phyloP scores from a whole-genome alignment of 495 filamentous ascomycete species.

The Penicillium salamii region DNA sequence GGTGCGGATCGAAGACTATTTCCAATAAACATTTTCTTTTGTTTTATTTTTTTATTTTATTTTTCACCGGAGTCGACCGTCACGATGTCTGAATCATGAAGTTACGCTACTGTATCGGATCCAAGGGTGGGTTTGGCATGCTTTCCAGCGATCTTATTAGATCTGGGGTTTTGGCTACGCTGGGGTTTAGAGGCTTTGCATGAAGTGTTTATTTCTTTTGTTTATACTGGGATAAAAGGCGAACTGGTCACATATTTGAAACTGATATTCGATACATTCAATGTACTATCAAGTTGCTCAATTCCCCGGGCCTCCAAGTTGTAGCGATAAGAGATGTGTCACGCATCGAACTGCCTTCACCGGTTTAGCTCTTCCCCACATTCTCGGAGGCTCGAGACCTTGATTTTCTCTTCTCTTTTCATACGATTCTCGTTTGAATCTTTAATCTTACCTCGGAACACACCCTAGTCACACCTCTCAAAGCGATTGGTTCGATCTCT shows the following conservation, averaged over 20 bases:
- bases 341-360: conserved; percentile 22
- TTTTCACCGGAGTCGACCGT: not conserved
- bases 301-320: too few relatives aligned
- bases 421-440: not conserved
- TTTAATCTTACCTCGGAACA: too few relatives aligned
- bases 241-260: not conserved
- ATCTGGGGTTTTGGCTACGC: conserved; percentile 1
- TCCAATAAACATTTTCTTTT: conserved; percentile 15
- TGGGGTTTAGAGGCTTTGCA: conserved; percentile 4
- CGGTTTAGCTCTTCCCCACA: conserved; percentile 21
- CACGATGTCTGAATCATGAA: conserved; percentile 28
- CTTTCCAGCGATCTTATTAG: conserved; percentile 9
- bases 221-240: not conserved
- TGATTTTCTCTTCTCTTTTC: conserved; percentile 1
- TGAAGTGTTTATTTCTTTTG: not conserved
- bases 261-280: not conserved
- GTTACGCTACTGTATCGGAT: conserved; percentile 23
- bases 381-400: not conserved
- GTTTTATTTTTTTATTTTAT: not conserved
- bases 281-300: not conserved
- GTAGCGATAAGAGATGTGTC: too few relatives aligned
- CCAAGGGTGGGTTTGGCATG: conserved; percentile 4
- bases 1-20: conserved; percentile 48
- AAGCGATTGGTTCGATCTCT: not conserved
- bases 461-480: not conserved